Evolutionary conservation across 805 yeast genomes (phyloP).

Genomic region (Aciculoconidium aculeatum): DNA sequence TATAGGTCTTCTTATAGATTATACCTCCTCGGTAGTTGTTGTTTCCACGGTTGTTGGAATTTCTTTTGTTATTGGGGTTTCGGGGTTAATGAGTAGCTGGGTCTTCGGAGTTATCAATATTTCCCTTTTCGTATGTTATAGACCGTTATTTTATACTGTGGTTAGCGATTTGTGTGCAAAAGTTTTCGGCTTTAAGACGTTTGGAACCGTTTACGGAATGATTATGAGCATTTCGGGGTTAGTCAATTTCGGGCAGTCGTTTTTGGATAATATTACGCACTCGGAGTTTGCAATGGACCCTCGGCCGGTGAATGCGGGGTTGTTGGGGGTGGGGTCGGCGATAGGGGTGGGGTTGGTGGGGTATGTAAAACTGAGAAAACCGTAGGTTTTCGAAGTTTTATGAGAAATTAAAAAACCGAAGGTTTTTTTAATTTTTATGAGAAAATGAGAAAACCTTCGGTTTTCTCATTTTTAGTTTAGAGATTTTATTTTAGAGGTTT

Average conservation of each 20-base stretch:
- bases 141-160: conserved; percentile 57
- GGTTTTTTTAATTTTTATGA: too few species aligned
- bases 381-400: too few species aligned
- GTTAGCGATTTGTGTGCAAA: conserved; percentile 56
- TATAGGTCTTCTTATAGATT: conserved; percentile 46
- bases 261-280: conserved; percentile 46
- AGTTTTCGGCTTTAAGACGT: conserved; percentile 57
- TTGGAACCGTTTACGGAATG: conserved; percentile 55
- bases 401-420: too few species aligned
- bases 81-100: conserved; percentile 41
- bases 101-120: conserved; percentile 41
- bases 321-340: conserved; percentile 34
- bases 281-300: conserved; percentile 51
- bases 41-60: conserved; percentile 33
- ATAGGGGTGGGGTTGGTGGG: conserved; percentile 38
- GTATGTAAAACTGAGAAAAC: too few species aligned
- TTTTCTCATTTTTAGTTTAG: too few species aligned
- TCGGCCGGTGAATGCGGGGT: conserved; percentile 39
- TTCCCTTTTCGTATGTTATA: conserved; percentile 43
- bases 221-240: conserved; percentile 49
- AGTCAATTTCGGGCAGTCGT: conserved; percentile 42
- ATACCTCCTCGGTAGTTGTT: conserved; percentile 42
- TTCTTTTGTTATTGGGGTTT: conserved; percentile 41
- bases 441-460: too few species aligned
- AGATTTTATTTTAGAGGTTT: too few species aligned